Conservation (phyloP, 1,284 basidiomycete species). For the Tausonia pullulans region DNA sequence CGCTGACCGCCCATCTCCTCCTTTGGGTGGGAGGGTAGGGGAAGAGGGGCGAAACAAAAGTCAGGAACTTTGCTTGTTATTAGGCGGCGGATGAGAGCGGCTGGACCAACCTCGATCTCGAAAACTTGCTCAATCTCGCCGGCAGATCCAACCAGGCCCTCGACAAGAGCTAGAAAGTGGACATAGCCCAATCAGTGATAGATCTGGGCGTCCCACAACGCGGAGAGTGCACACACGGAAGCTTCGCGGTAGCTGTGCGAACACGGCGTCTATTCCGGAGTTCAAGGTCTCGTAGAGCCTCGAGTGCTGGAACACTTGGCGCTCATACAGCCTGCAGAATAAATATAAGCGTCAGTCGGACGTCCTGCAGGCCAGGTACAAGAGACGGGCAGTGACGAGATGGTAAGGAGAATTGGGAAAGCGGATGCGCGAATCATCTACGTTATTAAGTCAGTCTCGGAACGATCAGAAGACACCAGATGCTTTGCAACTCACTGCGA, state of each 20-base stretch:
- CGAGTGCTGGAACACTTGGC: slow-evolving; percentile 52
- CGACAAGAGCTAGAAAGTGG: slow-evolving; percentile 53
- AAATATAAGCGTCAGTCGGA: background rate
- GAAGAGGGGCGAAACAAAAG: too few species aligned
- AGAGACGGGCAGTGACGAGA: slow-evolving; percentile 38
- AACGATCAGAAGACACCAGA: too few species aligned
- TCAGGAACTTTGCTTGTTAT: background rate
- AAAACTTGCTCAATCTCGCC: slow-evolving; percentile 71
- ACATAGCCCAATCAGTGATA: background rate
- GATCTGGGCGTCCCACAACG: background rate
- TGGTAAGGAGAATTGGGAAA: slow-evolving; percentile 69
- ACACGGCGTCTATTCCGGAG: slow-evolving; percentile 51
- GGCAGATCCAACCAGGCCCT: slow-evolving; percentile 56
- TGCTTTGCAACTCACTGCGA: too few species aligned
- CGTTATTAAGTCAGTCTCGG: too few species aligned
- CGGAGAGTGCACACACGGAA: background rate
- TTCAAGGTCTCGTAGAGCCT: slow-evolving; percentile 61
- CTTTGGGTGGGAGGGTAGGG: too few species aligned
- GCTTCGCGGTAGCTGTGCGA: slow-evolving; percentile 58
- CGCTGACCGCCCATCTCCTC: background rate
- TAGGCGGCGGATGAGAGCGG: slow-evolving; percentile 19
- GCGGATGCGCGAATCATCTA: slow-evolving; percentile 53
- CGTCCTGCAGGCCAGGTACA: background rate
- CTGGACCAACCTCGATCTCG: slow-evolving; percentile 58
- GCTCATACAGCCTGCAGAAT: slow-evolving; percentile 52